Evolutionary conservation across 202 grass and related monocot genomes (phyloP).

Genomic region (Dendrocalamus latiflorus): DNA sequence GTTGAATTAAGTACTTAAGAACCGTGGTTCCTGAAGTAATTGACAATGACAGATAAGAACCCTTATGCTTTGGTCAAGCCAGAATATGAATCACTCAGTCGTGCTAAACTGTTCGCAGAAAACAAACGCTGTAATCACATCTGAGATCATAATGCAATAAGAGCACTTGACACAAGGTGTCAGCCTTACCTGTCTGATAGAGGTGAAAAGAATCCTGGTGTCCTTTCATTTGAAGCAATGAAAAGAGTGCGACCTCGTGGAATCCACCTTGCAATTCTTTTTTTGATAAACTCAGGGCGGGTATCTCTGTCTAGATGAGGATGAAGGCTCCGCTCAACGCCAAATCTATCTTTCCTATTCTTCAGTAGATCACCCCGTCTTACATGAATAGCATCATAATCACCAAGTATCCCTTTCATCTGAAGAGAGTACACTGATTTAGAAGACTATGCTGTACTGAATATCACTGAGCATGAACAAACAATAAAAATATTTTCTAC

Average conservation of each 20-base stretch:
- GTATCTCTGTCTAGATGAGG: slow-evolving; percentile 98
- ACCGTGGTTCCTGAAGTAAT: background rate
- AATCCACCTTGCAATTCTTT: slow-evolving; percentile 83
- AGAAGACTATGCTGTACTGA: slow-evolving; percentile 1
- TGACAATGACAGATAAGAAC: background rate
- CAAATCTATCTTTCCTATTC: slow-evolving; percentile 84
- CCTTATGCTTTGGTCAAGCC: background rate
- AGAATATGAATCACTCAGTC: background rate
- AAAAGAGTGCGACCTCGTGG: slow-evolving; percentile 67
- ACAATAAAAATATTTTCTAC: background rate
- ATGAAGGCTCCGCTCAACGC: slow-evolving; percentile 78
- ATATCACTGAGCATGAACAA: slow-evolving; percentile 15
- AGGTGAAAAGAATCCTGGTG: slow-evolving; percentile 71
- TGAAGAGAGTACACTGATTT: slow-evolving; percentile 27
- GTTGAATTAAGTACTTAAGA: slow-evolving; percentile 5
- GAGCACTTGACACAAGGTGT: background rate
- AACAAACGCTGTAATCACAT: background rate
- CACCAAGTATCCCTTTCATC: slow-evolving; percentile 84
- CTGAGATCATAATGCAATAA: background rate
- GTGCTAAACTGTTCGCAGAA: background rate
- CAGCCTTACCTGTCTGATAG: no score
- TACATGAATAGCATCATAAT: slow-evolving; percentile 99
- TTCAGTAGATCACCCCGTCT: slow-evolving; percentile 86
- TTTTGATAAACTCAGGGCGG: slow-evolving; percentile 71
- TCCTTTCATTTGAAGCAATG: slow-evolving; percentile 91